Evolutionary conservation across 169 alveolate genomes (phyloP).

Genomic region (Eimeria sp.): DNA sequence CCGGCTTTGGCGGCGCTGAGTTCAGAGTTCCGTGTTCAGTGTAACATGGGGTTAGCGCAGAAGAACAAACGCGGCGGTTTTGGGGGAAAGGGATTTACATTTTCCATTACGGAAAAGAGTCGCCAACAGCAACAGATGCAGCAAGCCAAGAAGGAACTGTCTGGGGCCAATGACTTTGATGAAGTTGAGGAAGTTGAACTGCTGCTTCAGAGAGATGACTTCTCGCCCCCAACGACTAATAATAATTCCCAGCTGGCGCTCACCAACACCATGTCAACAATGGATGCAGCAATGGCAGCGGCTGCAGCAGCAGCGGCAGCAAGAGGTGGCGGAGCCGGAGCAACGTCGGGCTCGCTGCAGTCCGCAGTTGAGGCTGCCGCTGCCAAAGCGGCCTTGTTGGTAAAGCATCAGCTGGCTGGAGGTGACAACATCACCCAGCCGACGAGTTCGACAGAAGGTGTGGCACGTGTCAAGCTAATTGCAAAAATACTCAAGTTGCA

Average conservation of each 20-base stretch:
- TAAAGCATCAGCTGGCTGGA: slow-evolving; percentile 71
- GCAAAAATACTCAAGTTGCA: slow-evolving; percentile 73
- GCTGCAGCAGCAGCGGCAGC: slow-evolving; percentile 76
- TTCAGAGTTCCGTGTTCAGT: slow-evolving; percentile 88
- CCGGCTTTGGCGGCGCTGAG: slow-evolving; percentile 92
- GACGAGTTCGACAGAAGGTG: slow-evolving; percentile 69
- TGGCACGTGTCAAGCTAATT: slow-evolving; percentile 72
- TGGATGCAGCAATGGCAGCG: slow-evolving; percentile 49
- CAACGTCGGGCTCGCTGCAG: slow-evolving; percentile 66
- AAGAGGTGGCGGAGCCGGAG: slow-evolving; percentile 42
- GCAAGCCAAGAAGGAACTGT: slow-evolving; percentile 92
- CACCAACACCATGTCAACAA: slow-evolving; percentile 50
- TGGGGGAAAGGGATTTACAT: slow-evolving; percentile 98
- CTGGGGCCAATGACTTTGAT: slow-evolving; percentile 80
- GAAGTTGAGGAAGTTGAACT: slow-evolving; percentile 77
- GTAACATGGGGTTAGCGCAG: slow-evolving; percentile 89
- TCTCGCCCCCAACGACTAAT: background rate
- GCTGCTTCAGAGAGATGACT: slow-evolving; percentile 72
- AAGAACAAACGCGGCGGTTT: slow-evolving; percentile 95
- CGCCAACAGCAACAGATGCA: slow-evolving; percentile 93
- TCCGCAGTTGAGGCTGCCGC: slow-evolving; percentile 84
- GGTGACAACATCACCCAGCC: slow-evolving; percentile 47
- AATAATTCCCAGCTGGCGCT: slow-evolving; percentile 1
- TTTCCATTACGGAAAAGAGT: slow-evolving; percentile 95
- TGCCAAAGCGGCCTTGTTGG: slow-evolving; percentile 79